Conservation (phyloP, 257 asterid species). For the Haberlea rhodopensis region DNA sequence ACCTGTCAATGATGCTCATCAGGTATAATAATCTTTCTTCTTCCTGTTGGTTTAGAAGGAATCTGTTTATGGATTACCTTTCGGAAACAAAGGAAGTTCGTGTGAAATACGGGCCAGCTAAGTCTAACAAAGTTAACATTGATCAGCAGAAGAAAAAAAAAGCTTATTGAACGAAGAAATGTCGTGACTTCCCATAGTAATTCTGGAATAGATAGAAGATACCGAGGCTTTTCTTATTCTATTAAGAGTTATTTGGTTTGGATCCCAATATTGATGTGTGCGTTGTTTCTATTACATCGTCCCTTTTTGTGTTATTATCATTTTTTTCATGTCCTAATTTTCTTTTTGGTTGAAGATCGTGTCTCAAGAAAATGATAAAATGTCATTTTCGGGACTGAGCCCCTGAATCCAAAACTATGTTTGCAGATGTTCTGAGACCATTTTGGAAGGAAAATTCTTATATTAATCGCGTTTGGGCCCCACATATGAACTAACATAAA, state of each 20-base stretch:
- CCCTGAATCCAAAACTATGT: no score
- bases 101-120: not conserved
- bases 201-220: not conserved
- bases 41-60: not conserved
- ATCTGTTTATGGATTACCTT: not conserved
- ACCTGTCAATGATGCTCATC: slow-evolving; percentile 91
- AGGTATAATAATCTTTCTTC: slow-evolving; percentile 39
- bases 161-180: not conserved
- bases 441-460: no score
- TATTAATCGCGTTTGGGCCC: no score
- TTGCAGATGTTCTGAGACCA: no score
- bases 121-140: no score
- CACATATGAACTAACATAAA: no score
- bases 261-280: not conserved
- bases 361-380: not conserved
- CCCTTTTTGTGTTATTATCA: no score
- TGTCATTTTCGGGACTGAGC: no score
- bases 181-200: not conserved
- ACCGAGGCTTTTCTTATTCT: no score
- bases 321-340: not conserved
- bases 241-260: no score
- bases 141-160: not conserved
- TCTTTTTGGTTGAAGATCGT: not conserved
- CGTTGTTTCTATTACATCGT: not conserved
- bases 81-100: not conserved